Conservation (phyloP, 1,139 yeast species). For the Pneumocystis murina region DNA sequence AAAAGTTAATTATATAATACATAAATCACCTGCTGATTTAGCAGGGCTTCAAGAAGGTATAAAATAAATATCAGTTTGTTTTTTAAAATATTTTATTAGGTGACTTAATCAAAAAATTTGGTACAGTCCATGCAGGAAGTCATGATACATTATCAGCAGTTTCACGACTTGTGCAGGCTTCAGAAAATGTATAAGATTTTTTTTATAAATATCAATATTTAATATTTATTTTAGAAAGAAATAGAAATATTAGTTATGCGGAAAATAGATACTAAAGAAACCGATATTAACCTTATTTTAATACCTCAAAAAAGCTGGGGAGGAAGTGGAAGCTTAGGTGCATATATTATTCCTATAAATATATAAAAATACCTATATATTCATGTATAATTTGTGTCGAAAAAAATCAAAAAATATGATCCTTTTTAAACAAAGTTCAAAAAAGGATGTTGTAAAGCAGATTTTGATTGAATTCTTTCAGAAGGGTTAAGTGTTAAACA, state of each 20-base stretch:
- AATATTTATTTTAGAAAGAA: neutral
- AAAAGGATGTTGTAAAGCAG: slow-evolving; percentile 8
- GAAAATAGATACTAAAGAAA: slow-evolving; percentile 4
- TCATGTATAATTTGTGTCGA: neutral
- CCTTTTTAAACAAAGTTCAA: slow-evolving; percentile 1
- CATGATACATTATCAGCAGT: slow-evolving; percentile 33
- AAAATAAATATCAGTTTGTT: neutral
- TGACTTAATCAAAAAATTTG: slow-evolving; percentile 42
- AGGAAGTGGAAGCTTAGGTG: slow-evolving; percentile 62
- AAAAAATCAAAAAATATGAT: neutral
- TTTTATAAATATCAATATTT: neutral
- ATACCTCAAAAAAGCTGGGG: slow-evolving; percentile 48
- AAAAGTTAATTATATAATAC: slow-evolving; percentile 23
- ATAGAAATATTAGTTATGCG: neutral
- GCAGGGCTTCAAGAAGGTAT: slow-evolving; percentile 22
- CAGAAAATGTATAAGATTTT: slow-evolving; percentile 13
- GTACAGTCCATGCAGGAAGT: slow-evolving; percentile 39
- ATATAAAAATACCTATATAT: neutral
- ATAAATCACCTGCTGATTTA: slow-evolving; percentile 34
- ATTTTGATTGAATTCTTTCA: slow-evolving; percentile 7
- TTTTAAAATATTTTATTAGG: slow-evolving; percentile 23
- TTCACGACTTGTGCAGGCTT: slow-evolving; percentile 22
- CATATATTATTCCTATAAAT: slow-evolving; percentile 39
- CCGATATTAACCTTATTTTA: slow-evolving; percentile 21
- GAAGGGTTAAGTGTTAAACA: slow-evolving; percentile 8